Base-by-base conservation (phyloP, 2,329 filamentous ascomycete genomes). In the Colletotrichum tanaceti region DNA sequence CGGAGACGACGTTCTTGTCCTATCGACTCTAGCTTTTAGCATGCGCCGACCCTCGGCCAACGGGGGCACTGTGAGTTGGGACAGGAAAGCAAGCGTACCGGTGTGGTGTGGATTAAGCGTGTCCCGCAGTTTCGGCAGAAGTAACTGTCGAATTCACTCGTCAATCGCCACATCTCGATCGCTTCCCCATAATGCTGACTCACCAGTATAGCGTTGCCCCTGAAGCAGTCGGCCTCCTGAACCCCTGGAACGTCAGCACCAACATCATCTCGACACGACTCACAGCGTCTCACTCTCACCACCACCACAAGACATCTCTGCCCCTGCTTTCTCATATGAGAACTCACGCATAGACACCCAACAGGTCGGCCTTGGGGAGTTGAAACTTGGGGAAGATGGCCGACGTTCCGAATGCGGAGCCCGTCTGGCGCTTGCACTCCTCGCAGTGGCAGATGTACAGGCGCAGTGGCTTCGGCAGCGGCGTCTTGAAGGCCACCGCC, bases 391-490 rank as follows among this genome's bases (percentile, higher is more conserved):
- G 90, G 73, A 91, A 93, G 69, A 91, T 91, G 72, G 90, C 90
- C 43, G 88, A 90, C 39, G 89, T 87, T 35, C 90, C 90, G 77
- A 90, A 92, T 1, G 90, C 89, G 9, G 88, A 89, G 62, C 87
- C 82, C 38, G 88, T 88, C 79, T 92, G 90, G 65, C 86, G 84
- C 55, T 87, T 85, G 77, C 90, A 93, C 75, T 90, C 85, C 63
- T 82, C 79, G 77, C 91, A 93, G 79, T 92, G 91, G 79, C 90
- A 93, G 75, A 92, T 88, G 77, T 90, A 92, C 58, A 92, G 80
- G n/a, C 85, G 86, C 50, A 91, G 78, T 0, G 90, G 90, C 65
- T 85, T 81, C 4, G 83, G 77, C 0, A 85, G 78, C 1, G 90
- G 89, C 38, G 89, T 91, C 70, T 81, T 86, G 81, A 92, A 92